Base-by-base conservation (phyloP, 345 rosid species). In the Pugionium dolabratum region DNA sequence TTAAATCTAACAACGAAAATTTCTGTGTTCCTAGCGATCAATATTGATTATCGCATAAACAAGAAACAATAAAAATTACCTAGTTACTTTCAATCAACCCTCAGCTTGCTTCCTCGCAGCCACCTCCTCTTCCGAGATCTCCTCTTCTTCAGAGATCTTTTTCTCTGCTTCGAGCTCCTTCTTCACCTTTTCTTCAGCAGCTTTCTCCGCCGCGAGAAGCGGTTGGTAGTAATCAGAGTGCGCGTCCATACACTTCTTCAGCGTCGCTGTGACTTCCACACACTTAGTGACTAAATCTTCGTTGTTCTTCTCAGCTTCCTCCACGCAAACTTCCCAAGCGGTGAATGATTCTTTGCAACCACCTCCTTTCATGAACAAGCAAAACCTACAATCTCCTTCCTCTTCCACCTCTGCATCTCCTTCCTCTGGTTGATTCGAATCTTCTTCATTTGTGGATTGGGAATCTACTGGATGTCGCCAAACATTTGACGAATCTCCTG, bases 311-410 rank as follows among this genome's bases (percentile, higher is more conserved):
- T 90, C 98, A 55, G 88, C 89, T 58, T 82, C 89, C 53, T 78
- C 74, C 6, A 90, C 78, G 69, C 98, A 93, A 10, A 81, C 74
- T 72, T 93, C 96, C 98, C 98, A 90, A 1, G 72, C 85, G 3
- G 74, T 31, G 51, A 90, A 93, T 5, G 77, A 69, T 6, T 88
- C 94, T 68, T 64, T 88, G 83, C 98, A 93, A 1, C 94, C 94
- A 8, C 98, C 98, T 9, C 80, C 97, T 66, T 90, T 93, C 96
- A 93, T 93, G 73, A 78, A 93, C 83, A 90, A 50, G 72, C 96
- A 90, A 47, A 90, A 90, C 68, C 91, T 89, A 44, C 97, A 90
- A 90, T 88, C 95, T 46, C 82, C 89, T 67, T 81, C 90, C 48
- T 85, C 91, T 30, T 83, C 91, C 3, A 69, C 85, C 0, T 67